phyloP scores from a whole-genome alignment of 345 rosid species.

The Nasturtium officinale region DNA sequence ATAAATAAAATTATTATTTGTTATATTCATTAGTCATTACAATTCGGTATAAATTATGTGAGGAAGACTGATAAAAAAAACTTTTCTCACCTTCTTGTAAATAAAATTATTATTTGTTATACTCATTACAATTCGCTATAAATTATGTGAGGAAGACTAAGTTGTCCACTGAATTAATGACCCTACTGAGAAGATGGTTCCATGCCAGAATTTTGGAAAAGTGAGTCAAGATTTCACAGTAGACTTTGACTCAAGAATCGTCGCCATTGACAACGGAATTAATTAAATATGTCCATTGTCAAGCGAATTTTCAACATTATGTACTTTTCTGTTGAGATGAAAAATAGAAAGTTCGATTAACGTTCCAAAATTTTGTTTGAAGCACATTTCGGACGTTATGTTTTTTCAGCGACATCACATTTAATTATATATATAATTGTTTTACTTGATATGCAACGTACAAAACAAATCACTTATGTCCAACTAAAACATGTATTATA shows the following conservation, averaged over 20 bases:
- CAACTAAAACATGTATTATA: too few species aligned
- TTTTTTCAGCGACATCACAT: too few species aligned
- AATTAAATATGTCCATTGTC: neutral
- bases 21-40: neutral
- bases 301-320: neutral
- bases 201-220: slow-evolving; percentile 26
- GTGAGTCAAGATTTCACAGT: slow-evolving; percentile 34
- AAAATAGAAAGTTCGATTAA: neutral
- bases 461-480: too few species aligned
- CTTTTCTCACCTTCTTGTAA: neutral
- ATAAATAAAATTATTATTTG: too few species aligned
- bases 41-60: neutral
- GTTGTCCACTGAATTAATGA: neutral
- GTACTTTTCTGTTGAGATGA: slow-evolving; percentile 13
- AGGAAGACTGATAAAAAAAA: too few species aligned
- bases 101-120: neutral
- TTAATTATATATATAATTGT: neutral
- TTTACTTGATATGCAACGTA: neutral
- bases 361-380: neutral
- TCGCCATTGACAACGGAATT: slow-evolving; percentile 26
- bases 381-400: neutral
- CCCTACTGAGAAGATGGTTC: slow-evolving; percentile 18
- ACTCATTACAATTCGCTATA: too few species aligned
- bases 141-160: neutral
- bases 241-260: slow-evolving; percentile 14